Base-by-base conservation (phyloP, 768 basidiomycete species). In the Ramaria rubella region DNA sequence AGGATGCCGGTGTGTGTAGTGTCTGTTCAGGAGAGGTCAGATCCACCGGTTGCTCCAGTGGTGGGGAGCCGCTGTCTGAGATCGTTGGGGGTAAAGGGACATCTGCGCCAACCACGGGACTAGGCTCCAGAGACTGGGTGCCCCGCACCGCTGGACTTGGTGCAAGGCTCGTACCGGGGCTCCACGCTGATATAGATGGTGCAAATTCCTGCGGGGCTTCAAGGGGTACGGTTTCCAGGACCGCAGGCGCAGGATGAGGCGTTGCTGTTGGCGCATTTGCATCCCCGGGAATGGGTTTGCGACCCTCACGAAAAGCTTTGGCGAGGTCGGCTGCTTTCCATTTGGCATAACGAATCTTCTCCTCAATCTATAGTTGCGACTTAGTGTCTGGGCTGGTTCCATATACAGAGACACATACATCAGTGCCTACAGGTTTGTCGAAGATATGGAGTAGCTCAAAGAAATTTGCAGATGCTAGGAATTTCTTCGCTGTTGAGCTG, bases 311-410 rank as follows among this genome's bases (percentile, higher is more conserved):
- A 66, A 94, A 81, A 1, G 95, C 94, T 69, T 90, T 97, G 17
- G 90, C 83, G 19, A 98, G 94, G 60, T 96, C 93, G 12, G 88
- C 86, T 34, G 95, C 95, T 69, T 97, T 97, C 94, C 96, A 99
- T 69, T 96, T 92, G 4, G 94, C 82, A 71, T 98, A 99, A 55
- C 82, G 85, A 33, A 95, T 81, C 70, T 96, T 98, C 60, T 88
- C 88, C 62, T 85, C 85, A 60, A 83, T 81, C 91, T 95, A 59
- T 0, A 57, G 61, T n/a, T 56, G 19, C 30, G 2, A 8, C 49
- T 24, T 33, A 29, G 53, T 29, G 21, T 26, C 31, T 17, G 26
- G 7, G 48, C 27, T 8, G 40, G 5, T 40, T 29, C n/a, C n/a
- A n/a, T 17, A 27, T 12, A 58, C 50, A 38, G 27, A 57, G 29